phyloP scores from a whole-genome alignment of 169 alveolate species.

The Condylostoma magnum region DNA sequence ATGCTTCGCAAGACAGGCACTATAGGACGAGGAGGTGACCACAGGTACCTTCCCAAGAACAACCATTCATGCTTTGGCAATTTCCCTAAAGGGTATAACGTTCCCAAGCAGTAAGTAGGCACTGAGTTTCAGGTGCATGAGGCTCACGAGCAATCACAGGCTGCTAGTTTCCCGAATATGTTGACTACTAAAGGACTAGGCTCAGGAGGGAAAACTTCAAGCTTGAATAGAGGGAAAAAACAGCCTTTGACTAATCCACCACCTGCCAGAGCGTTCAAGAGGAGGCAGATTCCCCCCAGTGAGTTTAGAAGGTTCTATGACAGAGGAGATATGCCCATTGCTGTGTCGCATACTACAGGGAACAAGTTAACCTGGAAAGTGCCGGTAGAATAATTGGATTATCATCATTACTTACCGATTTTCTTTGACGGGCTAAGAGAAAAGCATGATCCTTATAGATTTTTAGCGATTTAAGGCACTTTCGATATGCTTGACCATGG shows the following conservation, averaged over 20 bases:
- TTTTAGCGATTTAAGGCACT: slow-evolving; percentile 82
- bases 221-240: slow-evolving; percentile 62
- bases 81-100: slow-evolving; percentile 80
- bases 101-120: slow-evolving; percentile 54
- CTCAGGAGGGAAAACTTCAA: slow-evolving; percentile 78
- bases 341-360: slow-evolving; percentile 81
- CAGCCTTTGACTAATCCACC: slow-evolving; percentile 67
- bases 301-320: slow-evolving; percentile 90
- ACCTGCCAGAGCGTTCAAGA: slow-evolving; percentile 78
- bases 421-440: slow-evolving; percentile 94
- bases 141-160: slow-evolving; percentile 59
- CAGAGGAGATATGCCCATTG: slow-evolving; percentile 93
- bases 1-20: slow-evolving; percentile 55
- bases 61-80: slow-evolving; percentile 91
- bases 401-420: slow-evolving; percentile 91
- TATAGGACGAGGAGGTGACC: slow-evolving; percentile 46
- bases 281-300: slow-evolving; percentile 72
- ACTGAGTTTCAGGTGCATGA: slow-evolving; percentile 37
- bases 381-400: slow-evolving; percentile 84
- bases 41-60: slow-evolving; percentile 63
- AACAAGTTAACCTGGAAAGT: slow-evolving; percentile 84
- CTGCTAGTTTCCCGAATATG: slow-evolving; percentile 61
- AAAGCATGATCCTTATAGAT: slow-evolving; percentile 89
- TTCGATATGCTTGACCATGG: slow-evolving; percentile 82
- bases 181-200: slow-evolving; percentile 69